A percentile compares a stretch with the other conserved stretches of the same genome.
These are phyloP conservation scores for Neobulgaria alba DNA, from an alignment of 2,329 filamentous ascomycete genomes.

Conservation along the genomic window DNA sequence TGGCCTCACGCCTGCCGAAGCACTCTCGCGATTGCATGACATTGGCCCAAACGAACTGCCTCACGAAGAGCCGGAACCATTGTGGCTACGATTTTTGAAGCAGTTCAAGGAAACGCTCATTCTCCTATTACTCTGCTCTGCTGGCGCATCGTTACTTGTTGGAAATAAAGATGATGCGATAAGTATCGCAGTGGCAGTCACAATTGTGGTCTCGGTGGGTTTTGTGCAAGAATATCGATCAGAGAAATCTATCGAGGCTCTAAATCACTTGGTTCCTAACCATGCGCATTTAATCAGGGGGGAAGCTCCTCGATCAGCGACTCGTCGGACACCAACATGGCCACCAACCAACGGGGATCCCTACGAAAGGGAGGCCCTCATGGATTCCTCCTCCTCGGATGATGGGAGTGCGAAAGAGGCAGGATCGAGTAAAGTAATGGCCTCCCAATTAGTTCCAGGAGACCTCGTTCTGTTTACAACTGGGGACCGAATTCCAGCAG, in stretches of 20 bases:
- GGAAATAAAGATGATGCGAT: conserved; percentile 92
- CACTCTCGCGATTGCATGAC: conserved; percentile 66
- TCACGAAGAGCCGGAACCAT: conserved; percentile 83
- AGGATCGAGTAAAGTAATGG: conserved; percentile 76
- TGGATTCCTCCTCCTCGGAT: conserved; percentile 28
- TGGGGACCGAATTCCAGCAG: conserved; percentile 91
- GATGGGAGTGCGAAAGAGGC: conserved; percentile 55
- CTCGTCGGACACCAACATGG: conserved; percentile 34
- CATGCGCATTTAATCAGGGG: conserved; percentile 84
- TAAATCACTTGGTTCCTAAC: conserved; percentile 90
- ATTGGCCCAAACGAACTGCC: conserved; percentile 92
- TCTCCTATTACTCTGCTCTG: conserved; percentile 80
- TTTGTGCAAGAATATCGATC: conserved; percentile 97
- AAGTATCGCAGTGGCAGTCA: conserved; percentile 92
- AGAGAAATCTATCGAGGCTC: conserved; percentile 91
- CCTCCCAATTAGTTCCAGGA: conserved; percentile 78
- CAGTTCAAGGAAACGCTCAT: conserved; percentile 97
- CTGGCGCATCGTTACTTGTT: conserved; percentile 78
- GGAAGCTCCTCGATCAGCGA: conserved; percentile 16
- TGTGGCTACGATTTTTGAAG: conserved; percentile 92
- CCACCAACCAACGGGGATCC: conserved; percentile 32
- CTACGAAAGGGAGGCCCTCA: conserved; percentile 20
- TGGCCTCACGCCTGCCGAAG: conserved; percentile 75
- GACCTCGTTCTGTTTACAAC: conserved; percentile 92
- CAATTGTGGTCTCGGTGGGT: conserved; percentile 91